Conservation (phyloP, 1,139 yeast species). For the Yamadazyma triangularis region DNA sequence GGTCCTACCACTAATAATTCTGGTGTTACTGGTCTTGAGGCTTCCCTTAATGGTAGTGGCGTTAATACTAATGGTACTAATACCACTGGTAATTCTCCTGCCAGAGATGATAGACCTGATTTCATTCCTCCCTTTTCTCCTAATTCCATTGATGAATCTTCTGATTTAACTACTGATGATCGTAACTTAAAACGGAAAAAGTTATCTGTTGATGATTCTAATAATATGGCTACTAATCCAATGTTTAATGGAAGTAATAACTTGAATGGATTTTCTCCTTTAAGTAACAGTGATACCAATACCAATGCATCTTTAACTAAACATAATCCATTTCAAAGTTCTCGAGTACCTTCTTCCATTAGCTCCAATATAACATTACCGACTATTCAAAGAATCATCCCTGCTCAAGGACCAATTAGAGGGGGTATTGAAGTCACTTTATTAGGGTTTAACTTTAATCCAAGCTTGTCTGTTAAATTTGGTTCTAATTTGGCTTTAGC, state of each 20-base stretch:
- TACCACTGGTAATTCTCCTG: constrained; percentile 9
- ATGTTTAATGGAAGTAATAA: constrained; percentile 37
- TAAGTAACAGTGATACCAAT: constrained; percentile 45
- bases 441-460: constrained; percentile 79
- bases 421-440: constrained; percentile 95
- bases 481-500: constrained; percentile 81
- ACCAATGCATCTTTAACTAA: constrained; percentile 18
- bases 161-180: constrained; percentile 51
- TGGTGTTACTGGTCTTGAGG: constrained; percentile 14
- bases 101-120: constrained; percentile 2
- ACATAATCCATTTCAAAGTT: constrained; percentile 8
- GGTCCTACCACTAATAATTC: constrained; percentile 14
- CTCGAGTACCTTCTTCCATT: constrained; percentile 11
- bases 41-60: constrained; percentile 7
- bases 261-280: constrained; percentile 38
- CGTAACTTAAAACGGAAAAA: constrained; percentile 39
- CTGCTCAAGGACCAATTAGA: constrained; percentile 89
- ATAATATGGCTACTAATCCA: constrained; percentile 34
- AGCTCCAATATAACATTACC: constrained; percentile 34
- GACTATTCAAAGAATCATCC: constrained; percentile 77
- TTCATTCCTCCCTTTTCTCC: constrained; percentile 48
- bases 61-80: constrained; percentile 17
- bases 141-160: constrained; percentile 64
- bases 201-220: constrained; percentile 42
- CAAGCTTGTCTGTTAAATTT: constrained; percentile 78